These are phyloP conservation scores for Trichoderma polysporum DNA, from an alignment of 2,329 filamentous ascomycete species.

Conservation along the genomic window DNA sequence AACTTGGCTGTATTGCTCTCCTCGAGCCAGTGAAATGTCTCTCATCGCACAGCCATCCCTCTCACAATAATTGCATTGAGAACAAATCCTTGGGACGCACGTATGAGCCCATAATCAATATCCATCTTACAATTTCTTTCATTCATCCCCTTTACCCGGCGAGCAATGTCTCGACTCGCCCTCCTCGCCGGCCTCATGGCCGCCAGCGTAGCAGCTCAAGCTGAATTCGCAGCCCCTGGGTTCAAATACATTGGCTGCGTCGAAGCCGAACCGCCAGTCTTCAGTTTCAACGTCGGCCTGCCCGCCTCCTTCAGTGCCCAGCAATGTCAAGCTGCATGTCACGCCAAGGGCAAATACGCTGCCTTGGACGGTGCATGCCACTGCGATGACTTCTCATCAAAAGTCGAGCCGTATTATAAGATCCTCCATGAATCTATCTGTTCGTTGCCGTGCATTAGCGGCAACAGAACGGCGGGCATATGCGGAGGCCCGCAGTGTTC, in stretches of 20 bases:
- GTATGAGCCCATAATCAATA: too few relatives aligned
- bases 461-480: conserved; percentile 23
- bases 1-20: not conserved
- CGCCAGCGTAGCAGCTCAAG: conserved; percentile 26
- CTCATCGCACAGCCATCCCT: not conserved
- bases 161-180: conserved; percentile 23
- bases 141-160: too few relatives aligned
- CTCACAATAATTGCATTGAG: too few relatives aligned
- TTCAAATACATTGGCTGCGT: conserved; percentile 35
- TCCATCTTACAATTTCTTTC: too few relatives aligned
- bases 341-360: conserved; percentile 24
- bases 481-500: conserved; percentile 29
- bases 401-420: conserved; percentile 16
- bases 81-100: not conserved
- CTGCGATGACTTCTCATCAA: conserved; percentile 23
- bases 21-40: not conserved
- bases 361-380: conserved; percentile 29
- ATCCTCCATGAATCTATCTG: conserved; percentile 28
- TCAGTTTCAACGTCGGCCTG: conserved; percentile 24
- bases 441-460: conserved; percentile 23
- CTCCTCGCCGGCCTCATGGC: conserved; percentile 29
- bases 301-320: conserved; percentile 23
- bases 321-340: conserved; percentile 27
- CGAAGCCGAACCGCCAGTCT: conserved; percentile 23
- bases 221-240: conserved; percentile 21